A percentile compares a stretch with the other conserved stretches of the same genome.
These are phyloP conservation scores for Yamadazyma trypodendri DNA, from an alignment of 1,139 yeast genomes.

Conservation along the genomic window DNA sequence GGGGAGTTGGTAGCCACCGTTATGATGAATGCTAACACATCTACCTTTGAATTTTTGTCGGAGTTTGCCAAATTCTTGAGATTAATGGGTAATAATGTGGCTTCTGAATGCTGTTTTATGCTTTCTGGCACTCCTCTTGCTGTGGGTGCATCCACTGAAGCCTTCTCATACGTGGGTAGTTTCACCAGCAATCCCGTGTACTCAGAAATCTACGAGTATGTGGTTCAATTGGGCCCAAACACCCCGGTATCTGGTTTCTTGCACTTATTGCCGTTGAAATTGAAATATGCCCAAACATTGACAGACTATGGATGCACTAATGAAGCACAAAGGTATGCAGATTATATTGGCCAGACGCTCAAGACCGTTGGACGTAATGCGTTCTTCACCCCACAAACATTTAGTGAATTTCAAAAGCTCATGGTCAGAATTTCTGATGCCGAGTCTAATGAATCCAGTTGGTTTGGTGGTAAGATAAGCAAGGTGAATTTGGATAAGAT, in stretches of 20 bases:
- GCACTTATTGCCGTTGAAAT: conserved; percentile 55
- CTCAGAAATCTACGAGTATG: conserved; percentile 73
- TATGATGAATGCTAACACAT: conserved; percentile 38
- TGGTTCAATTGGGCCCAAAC: conserved; percentile 29
- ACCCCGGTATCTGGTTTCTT: conserved; percentile 39
- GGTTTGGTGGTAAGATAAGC: conserved; percentile 64
- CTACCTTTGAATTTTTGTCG: conserved; percentile 40
- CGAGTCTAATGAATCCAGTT: conserved; percentile 44
- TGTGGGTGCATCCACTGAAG: conserved; percentile 21
- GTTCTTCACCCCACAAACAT: conserved; percentile 34
- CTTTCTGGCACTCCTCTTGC: conserved; percentile 50
- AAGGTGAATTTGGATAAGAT: conserved; percentile 81
- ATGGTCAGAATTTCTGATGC: conserved; percentile 46
- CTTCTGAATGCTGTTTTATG: conserved; percentile 48
- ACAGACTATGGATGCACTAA: conserved; percentile 59
- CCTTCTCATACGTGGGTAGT: conserved; percentile 27
- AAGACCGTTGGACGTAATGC: conserved; percentile 44
- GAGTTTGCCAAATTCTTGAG: conserved; percentile 55
- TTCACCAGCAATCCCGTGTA: conserved; percentile 33
- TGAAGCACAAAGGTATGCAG: conserved; percentile 64
- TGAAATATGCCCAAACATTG: conserved; percentile 60
- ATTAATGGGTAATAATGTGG: conserved; percentile 33
- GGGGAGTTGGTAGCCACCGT: conserved; percentile 48
- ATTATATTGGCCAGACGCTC: conserved; percentile 44
- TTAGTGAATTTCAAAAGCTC: conserved; percentile 38